A percentile compares a stretch with the other conserved stretches of the same genome.
phyloP scores from a whole-genome alignment of 2,329 filamentous ascomycete genomes.

The Talaromyces albobiverticillius region DNA sequence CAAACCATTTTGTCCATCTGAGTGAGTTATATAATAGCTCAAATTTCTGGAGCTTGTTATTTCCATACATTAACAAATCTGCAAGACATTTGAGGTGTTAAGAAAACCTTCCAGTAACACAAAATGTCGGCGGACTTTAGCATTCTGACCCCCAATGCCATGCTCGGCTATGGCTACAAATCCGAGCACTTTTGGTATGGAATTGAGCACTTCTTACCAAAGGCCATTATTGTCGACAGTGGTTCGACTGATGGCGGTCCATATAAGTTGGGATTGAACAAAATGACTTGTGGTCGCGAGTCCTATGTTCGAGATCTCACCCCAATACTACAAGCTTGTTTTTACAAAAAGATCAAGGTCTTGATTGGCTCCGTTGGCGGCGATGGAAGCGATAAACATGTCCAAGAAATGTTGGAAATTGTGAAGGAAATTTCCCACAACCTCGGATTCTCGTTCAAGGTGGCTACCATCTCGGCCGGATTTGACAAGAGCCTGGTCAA shows the following conservation, averaged over 20 bases:
- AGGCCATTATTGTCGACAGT: constrained; percentile 29
- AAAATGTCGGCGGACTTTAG: constrained; percentile 18
- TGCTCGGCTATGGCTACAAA: constrained; percentile 51
- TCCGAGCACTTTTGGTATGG: constrained; percentile 44
- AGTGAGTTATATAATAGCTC: too few relatives aligned
- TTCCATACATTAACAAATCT: too few relatives aligned
- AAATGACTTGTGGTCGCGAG: constrained; percentile 39
- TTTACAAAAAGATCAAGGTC: constrained; percentile 35
- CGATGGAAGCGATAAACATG: constrained; percentile 47
- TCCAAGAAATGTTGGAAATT: constrained; percentile 40
- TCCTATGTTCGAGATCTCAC: constrained; percentile 45
- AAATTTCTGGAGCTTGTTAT: not conserved
- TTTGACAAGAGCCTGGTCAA: constrained; percentile 35
- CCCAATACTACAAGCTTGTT: constrained; percentile 36
- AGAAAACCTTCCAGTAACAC: not conserved
- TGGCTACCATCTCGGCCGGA: constrained; percentile 36
- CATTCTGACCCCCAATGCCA: constrained; percentile 49
- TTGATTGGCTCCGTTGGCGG: constrained; percentile 49
- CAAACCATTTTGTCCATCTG: too few relatives aligned
- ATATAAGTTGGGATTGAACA: constrained; percentile 24
- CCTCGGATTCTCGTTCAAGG: constrained; percentile 25
- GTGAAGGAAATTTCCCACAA: constrained; percentile 34
- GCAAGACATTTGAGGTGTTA: not conserved
- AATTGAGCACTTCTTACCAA: constrained; percentile 23
- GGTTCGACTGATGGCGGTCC: constrained; percentile 33